Evolutionary conservation across 2,329 filamentous ascomycete genomes (phyloP).

Genomic region (Talaromyces islandicus): DNA sequence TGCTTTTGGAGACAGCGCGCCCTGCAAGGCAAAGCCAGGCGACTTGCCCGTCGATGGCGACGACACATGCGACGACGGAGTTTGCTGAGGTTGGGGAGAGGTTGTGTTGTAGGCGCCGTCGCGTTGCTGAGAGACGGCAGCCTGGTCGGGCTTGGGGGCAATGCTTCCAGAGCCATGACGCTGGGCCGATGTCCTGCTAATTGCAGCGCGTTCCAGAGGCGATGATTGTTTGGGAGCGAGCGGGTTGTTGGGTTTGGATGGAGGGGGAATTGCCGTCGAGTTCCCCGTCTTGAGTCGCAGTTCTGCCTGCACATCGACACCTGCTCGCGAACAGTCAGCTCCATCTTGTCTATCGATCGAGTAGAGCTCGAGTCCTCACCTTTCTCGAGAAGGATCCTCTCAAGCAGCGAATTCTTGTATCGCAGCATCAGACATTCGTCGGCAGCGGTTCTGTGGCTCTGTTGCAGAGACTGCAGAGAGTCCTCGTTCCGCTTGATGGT

Average conservation of each 20-base stretch:
- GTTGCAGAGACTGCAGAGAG: slow-evolving; percentile 83
- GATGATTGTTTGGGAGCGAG: slow-evolving; percentile 66
- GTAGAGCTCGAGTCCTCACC: slow-evolving; percentile 44
- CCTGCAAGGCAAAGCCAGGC: slow-evolving; percentile 55
- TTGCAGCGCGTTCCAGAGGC: slow-evolving; percentile 71
- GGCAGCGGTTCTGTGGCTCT: slow-evolving; percentile 86
- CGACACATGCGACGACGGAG: slow-evolving; percentile 70
- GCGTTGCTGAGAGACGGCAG: slow-evolving; percentile 45
- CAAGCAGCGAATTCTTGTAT: slow-evolving; percentile 95
- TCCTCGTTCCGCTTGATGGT: slow-evolving; percentile 97
- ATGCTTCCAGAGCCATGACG: slow-evolving; percentile 64
- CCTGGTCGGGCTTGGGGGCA: slow-evolving; percentile 58
- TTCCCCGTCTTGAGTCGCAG: slow-evolving; percentile 87
- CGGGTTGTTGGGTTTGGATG: slow-evolving; percentile 52
- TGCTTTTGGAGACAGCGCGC: slow-evolving; percentile 56
- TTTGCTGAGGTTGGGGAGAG: slow-evolving; percentile 72
- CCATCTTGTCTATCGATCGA: not conserved
- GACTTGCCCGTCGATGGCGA: slow-evolving; percentile 60
- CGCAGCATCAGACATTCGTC: slow-evolving; percentile 97
- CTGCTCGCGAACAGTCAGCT: slow-evolving; percentile 39
- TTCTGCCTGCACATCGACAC: slow-evolving; percentile 95
- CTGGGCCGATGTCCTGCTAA: slow-evolving; percentile 69
- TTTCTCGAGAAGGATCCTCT: slow-evolving; percentile 94
- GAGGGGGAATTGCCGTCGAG: slow-evolving; percentile 59
- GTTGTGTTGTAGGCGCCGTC: slow-evolving; percentile 38